A percentile compares a stretch with the other conserved stretches of the same genome.
Evolutionary conservation across 148 eudicot genomes (phyloP).

Genomic region (Talinum fruticosum): DNA sequence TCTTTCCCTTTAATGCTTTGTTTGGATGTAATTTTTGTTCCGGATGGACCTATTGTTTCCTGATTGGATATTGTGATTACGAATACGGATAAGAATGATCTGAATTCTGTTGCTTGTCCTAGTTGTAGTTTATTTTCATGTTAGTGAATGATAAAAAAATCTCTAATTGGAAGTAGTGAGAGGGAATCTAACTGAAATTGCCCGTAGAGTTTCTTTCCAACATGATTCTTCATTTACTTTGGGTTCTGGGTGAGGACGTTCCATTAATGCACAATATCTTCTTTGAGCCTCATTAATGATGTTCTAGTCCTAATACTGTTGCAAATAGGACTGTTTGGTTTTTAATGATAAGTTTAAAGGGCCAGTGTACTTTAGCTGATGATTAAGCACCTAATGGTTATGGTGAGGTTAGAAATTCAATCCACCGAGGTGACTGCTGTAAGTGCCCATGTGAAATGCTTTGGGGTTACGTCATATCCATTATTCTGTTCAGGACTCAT

Average conservation of each 20-base stretch:
- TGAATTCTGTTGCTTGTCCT: not conserved
- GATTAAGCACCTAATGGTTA: not conserved
- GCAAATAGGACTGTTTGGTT: no score
- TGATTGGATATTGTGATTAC: not conserved
- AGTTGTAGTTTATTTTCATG: not conserved
- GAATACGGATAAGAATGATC: not conserved
- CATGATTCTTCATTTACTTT: not conserved
- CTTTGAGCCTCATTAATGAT: not conserved
- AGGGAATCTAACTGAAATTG: not conserved
- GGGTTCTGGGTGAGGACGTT: not conserved
- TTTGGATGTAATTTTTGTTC: conserved; percentile 2
- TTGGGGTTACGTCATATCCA: not conserved
- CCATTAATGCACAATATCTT: not conserved
- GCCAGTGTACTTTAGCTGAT: not conserved
- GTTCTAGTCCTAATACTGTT: not conserved
- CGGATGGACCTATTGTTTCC: not conserved
- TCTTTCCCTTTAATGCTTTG: not conserved
- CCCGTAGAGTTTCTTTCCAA: no score
- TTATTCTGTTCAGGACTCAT: not conserved
- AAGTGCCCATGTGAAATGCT: not conserved
- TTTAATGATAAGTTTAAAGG: not conserved
- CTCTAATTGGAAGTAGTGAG: not conserved
- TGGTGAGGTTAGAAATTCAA: not conserved
- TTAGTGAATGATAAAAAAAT: not conserved
- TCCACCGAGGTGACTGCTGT: not conserved